Percentiles rank a stretch among this genome's conserved stretches.
These are phyloP conservation scores for Podospora didyma DNA, from an alignment of 495 filamentous ascomycete genomes.

Conservation along the genomic window DNA sequence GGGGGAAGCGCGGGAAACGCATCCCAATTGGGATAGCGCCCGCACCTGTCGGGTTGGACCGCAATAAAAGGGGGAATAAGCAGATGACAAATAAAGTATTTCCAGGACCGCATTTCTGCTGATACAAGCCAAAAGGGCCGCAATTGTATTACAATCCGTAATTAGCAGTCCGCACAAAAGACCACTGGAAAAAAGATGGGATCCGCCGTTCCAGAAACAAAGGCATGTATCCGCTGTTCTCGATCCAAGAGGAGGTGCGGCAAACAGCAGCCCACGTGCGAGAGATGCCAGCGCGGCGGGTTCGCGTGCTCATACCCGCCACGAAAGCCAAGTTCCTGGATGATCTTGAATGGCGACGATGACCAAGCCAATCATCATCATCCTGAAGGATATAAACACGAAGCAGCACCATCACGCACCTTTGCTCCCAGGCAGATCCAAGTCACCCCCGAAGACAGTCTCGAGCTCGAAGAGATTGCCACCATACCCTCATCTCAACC, in stretches of 20 bases:
- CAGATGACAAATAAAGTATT: not conserved
- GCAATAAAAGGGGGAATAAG: not conserved
- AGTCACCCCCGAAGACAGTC: too few species aligned
- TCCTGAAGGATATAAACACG: not conserved
- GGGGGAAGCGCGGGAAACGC: not conserved
- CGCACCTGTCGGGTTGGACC: not conserved
- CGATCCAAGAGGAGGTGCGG: slow-evolving; percentile 20
- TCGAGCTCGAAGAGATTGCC: too few species aligned
- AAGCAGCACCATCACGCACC: too few species aligned
- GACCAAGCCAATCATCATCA: not conserved
- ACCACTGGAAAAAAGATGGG: not conserved
- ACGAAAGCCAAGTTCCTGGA: not conserved
- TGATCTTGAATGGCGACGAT: not conserved
- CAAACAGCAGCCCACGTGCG: slow-evolving; percentile 14
- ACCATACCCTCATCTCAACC: too few species aligned
- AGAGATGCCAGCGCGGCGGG: slow-evolving; percentile 9
- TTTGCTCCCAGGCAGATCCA: too few species aligned
- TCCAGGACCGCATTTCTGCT: too few species aligned
- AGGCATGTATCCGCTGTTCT: slow-evolving; percentile 19
- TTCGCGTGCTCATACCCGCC: slow-evolving; percentile 14
- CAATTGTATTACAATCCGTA: not conserved
- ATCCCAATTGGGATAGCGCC: slow-evolving; percentile 3
- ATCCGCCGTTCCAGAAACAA: slow-evolving; percentile 5
- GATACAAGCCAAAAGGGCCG: too few species aligned
- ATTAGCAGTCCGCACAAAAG: not conserved